These are phyloP conservation scores for Kazachstania bromeliacearum DNA, from an alignment of 805 yeast genomes.

Conservation along the genomic window DNA sequence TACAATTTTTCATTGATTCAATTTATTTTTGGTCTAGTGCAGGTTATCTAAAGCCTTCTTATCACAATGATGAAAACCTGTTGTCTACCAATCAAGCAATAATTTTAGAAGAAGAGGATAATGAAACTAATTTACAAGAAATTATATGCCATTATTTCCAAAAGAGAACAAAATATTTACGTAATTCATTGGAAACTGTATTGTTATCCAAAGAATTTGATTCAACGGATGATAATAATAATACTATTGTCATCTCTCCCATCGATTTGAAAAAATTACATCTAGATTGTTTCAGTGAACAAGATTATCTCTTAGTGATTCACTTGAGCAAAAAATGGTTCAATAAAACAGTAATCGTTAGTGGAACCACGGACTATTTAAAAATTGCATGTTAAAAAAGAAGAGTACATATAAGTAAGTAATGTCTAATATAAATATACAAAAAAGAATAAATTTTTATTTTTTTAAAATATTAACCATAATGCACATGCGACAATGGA, in stretches of 20 bases:
- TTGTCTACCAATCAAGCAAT: too few relatives aligned
- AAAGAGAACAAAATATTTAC: slow-evolving; percentile 10
- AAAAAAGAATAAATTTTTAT: not conserved
- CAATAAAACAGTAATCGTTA: slow-evolving; percentile 8
- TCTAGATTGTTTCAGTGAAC: slow-evolving; percentile 28
- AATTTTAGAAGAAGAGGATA: slow-evolving; percentile 9
- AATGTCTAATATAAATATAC: not conserved
- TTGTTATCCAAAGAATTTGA: slow-evolving; percentile 11
- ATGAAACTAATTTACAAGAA: slow-evolving; percentile 4
- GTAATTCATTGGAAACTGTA: slow-evolving; percentile 10
- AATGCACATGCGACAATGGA: slow-evolving; percentile 35
- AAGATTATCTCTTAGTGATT: slow-evolving; percentile 21
- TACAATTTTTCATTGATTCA: slow-evolving; percentile 25
- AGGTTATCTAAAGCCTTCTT: slow-evolving; percentile 22
- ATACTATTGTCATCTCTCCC: slow-evolving; percentile 12
- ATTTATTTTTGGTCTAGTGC: slow-evolving; percentile 25
- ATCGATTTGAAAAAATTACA: slow-evolving; percentile 15
- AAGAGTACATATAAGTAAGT: not conserved
- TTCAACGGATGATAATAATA: slow-evolving; percentile 3
- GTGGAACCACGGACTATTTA: slow-evolving; percentile 2
- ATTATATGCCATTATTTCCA: slow-evolving; percentile 16
- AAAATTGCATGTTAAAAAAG: not conserved
- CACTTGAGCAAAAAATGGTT: slow-evolving; percentile 18
- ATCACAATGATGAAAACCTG: slow-evolving; percentile 9
- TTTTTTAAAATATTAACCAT: slow-evolving; percentile 34